phyloP scores from a whole-genome alignment of 768 basidiomycete species.

The Lentinula sp. region DNA sequence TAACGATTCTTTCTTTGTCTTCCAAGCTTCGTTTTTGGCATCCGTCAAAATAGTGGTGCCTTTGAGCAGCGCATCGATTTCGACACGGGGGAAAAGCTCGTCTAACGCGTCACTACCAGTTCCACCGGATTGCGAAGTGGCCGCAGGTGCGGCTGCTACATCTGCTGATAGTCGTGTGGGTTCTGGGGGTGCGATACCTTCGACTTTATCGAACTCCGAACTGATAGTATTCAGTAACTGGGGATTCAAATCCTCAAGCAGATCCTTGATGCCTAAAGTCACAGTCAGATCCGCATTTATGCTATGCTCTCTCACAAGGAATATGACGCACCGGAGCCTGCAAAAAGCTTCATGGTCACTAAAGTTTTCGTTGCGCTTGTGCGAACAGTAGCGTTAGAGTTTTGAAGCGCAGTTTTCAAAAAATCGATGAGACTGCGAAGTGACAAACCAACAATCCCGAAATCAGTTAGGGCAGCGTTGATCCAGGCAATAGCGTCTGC shows the following conservation, averaged over 20 bases:
- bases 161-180: constrained; percentile 78
- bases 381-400: constrained; percentile 91
- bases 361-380: constrained; percentile 90
- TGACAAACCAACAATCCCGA: constrained; percentile 84
- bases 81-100: constrained; percentile 92
- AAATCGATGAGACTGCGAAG: constrained; percentile 86
- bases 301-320: not conserved
- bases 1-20: constrained; percentile 91
- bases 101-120: constrained; percentile 71
- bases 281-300: constrained; percentile 2
- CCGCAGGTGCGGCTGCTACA: constrained; percentile 44
- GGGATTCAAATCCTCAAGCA: constrained; percentile 91
- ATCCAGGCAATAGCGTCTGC: constrained; percentile 90
- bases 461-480: constrained; percentile 79
- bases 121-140: constrained; percentile 33
- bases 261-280: constrained; percentile 75
- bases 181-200: constrained; percentile 69
- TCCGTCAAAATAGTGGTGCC: constrained; percentile 79
- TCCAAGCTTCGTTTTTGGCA: constrained; percentile 93
- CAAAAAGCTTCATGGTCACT: constrained; percentile 87
- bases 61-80: constrained; percentile 80
- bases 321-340: constrained; percentile 65
- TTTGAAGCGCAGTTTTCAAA: constrained; percentile 78
- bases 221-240: constrained; percentile 89
- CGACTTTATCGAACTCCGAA: constrained; percentile 88